A percentile compares a stretch with the other conserved stretches of the same genome.
Conservation (phyloP, 2,329 filamentous ascomycete genomes). For the Blastomyces emzantsi region DNA sequence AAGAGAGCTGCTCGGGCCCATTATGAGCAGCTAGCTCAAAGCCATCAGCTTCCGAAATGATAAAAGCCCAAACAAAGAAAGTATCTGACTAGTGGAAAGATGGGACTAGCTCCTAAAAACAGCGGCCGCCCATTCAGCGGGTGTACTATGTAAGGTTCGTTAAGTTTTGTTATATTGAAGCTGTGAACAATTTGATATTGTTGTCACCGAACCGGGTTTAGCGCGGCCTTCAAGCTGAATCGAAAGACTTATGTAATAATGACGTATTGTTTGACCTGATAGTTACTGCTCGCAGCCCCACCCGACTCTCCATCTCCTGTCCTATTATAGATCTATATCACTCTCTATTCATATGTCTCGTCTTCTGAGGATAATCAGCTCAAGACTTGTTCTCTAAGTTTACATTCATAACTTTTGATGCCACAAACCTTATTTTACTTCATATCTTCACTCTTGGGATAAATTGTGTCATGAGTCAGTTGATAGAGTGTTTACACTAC, state of each 20-base stretch:
- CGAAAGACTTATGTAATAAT: neutral
- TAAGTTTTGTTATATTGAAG: neutral
- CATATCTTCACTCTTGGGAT: too few relatives aligned
- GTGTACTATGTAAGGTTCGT: neutral
- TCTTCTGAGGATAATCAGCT: too few relatives aligned
- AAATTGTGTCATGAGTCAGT: too few relatives aligned
- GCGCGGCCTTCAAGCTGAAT: neutral
- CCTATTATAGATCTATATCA: too few relatives aligned
- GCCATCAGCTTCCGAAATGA: neutral
- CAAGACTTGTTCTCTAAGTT: too few relatives aligned
- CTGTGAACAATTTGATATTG: neutral
- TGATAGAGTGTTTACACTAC: too few relatives aligned
- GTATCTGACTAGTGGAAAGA: neutral
- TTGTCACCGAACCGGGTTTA: neutral
- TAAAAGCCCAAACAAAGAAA: constrained; percentile 3
- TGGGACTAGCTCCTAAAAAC: neutral
- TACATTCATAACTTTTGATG: too few relatives aligned
- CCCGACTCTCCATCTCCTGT: too few relatives aligned
- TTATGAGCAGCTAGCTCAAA: neutral
- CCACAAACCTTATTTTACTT: too few relatives aligned
- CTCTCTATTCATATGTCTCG: too few relatives aligned
- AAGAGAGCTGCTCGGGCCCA: neutral
- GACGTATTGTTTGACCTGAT: neutral
- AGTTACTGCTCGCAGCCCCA: too few relatives aligned
- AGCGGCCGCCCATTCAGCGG: neutral